Percentiles rank a stretch among this genome's conserved stretches.
phyloP scores from a whole-genome alignment of 1,139 yeast species.

The Taphrina communis region DNA sequence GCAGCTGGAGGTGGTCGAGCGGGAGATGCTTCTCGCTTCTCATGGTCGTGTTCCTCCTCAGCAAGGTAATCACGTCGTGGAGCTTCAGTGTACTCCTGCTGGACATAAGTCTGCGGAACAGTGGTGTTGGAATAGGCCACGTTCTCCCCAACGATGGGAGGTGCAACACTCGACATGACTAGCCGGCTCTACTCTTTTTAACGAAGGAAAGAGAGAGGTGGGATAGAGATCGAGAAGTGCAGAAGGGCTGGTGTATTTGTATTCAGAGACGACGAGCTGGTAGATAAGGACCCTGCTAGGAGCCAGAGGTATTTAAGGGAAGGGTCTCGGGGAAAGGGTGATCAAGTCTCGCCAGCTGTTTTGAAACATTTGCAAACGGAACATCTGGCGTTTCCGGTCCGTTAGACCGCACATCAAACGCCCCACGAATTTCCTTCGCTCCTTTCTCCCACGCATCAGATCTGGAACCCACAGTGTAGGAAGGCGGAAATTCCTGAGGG shows the following conservation, averaged over 20 bases:
- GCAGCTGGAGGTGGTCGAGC: conserved; percentile 37
- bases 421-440: conserved; percentile 7
- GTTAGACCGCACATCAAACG: conserved; percentile 19
- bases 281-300: conserved; percentile 14
- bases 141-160: conserved; percentile 31
- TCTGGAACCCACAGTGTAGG: background rate
- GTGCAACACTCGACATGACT: conserved; percentile 30
- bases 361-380: conserved; percentile 30
- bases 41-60: conserved; percentile 27
- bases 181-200: conserved; percentile 19
- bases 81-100: conserved; percentile 22
- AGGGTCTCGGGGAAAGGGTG: conserved; percentile 24
- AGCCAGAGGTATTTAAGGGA: conserved; percentile 19
- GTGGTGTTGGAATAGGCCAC: conserved; percentile 7
- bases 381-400: conserved; percentile 29
- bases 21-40: conserved; percentile 32
- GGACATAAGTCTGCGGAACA: conserved; percentile 4
- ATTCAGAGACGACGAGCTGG: background rate
- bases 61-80: conserved; percentile 39
- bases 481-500: conserved; percentile 8
- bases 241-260: conserved; percentile 10
- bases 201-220: conserved; percentile 20
- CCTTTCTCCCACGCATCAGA: conserved; percentile 11
- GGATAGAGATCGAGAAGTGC: conserved; percentile 9
- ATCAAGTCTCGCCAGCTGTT: conserved; percentile 9